Base-by-base conservation (phyloP, 2,329 filamentous ascomycete genomes). In the Penicillium sp. region DNA sequence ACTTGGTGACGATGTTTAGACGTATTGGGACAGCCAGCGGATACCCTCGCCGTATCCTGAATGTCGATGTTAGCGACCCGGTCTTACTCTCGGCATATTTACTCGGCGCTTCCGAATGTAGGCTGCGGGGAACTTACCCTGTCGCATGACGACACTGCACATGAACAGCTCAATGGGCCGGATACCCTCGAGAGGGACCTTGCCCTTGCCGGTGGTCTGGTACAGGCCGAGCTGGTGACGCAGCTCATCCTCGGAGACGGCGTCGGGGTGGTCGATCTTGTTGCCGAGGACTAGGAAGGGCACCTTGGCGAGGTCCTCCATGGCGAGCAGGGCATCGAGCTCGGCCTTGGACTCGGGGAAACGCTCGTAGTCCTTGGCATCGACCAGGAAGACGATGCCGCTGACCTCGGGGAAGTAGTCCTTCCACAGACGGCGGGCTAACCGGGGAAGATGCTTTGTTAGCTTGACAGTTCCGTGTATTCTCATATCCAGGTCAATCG, bases 261-360 rank as follows among this genome's bases (percentile, higher is more conserved):
- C 95, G 69, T 96, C 90, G 55, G 93, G 93, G 82, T 98, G 93
- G 79, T 99, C 95, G 78, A 99, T 99, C 88, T 99, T 99, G 88
- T 99, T 99, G 71, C 95, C 95, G 65, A 99, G 87, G 70, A 99
- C 88, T 63, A 98, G 87, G 78, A 98, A 98, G 56, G 95, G 95
- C 8, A 96, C 95, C 84, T 96, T 97, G 76, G 87, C 83, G 41
- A 99, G 87, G 76, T 98, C 94, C 81, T 99, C 95, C 94, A 99
- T 97, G 63, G 91, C 88, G 68, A 99, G 86, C 54, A 98, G 90
- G 55, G 91, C 92, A 75, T 99, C 95, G 64, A 99, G 90, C 83
- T 99, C 95, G 71, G 90, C 94, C 84, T 98, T 98, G 74, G 92
- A 90, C 83, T 99, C 95, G 71, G 85, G 78, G 77, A 99, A 91